A percentile compares a stretch with the other conserved stretches of the same genome.
Evolutionary conservation across 2,329 filamentous ascomycete genomes (phyloP).

Genomic region (Harringtonia lauricola): DNA sequence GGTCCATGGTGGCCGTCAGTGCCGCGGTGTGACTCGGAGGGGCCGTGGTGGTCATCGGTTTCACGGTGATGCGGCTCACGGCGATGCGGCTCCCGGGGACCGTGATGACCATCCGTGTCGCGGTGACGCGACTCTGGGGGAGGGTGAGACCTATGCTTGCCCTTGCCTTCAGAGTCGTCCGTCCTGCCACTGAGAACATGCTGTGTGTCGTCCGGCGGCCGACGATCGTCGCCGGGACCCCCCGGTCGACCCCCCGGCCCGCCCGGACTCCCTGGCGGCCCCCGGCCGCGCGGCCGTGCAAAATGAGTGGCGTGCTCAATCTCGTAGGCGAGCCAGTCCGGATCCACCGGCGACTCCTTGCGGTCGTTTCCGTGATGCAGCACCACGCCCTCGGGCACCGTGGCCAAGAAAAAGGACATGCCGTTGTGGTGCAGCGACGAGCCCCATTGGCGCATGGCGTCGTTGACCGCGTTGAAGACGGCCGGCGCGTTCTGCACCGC

Average conservation of each 20-base stretch:
- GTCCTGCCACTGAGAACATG: too few species aligned
- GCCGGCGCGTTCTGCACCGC: conserved; percentile 21
- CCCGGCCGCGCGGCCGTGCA: conserved; percentile 24
- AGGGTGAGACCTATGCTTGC: too few species aligned
- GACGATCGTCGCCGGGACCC: too few species aligned
- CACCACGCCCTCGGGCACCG: conserved; percentile 50
- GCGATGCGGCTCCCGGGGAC: neutral
- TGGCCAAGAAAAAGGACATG: conserved; percentile 58
- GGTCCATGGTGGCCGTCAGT: too few species aligned
- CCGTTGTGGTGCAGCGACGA: conserved; percentile 65
- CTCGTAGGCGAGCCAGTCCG: conserved; percentile 67
- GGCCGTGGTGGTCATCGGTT: too few species aligned
- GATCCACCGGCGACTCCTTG: conserved; percentile 33
- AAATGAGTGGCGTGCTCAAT: conserved; percentile 62
- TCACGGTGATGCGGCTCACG: too few species aligned
- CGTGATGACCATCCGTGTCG: neutral
- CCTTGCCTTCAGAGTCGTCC: too few species aligned
- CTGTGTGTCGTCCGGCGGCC: too few species aligned
- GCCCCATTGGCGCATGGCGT: conserved; percentile 51
- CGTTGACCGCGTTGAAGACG: conserved; percentile 43
- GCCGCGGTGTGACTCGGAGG: too few species aligned
- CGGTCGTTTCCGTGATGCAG: conserved; percentile 53
- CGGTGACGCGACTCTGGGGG: too few species aligned
- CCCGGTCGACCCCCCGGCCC: too few species aligned
- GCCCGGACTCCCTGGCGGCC: too few species aligned